A percentile compares a stretch with the other conserved stretches of the same genome.
Conservation (phyloP, 1,139 yeast genomes). For the Scheffersomyces segobiensis region DNA sequence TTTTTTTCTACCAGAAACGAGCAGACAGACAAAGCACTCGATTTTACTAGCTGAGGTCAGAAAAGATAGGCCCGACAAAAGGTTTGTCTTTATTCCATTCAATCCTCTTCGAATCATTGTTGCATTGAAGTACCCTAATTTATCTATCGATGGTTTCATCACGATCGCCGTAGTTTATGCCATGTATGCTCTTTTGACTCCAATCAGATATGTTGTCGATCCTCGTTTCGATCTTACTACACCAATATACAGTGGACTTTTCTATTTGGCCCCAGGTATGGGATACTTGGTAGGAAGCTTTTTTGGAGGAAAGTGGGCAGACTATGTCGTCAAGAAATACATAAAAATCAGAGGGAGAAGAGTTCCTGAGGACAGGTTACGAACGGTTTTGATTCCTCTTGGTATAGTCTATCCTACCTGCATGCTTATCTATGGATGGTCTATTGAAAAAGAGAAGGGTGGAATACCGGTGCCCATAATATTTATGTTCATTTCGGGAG, state of each 20-base stretch:
- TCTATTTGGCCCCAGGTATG: constrained; percentile 54
- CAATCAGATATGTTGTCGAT: constrained; percentile 53
- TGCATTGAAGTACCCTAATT: constrained; percentile 41
- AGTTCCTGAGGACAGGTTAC: constrained; percentile 52
- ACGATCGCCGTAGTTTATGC: constrained; percentile 35
- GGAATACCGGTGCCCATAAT: constrained; percentile 56
- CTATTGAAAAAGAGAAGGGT: constrained; percentile 45
- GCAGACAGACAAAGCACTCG: constrained; percentile 24
- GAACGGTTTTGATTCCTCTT: constrained; percentile 36
- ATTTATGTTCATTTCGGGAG: constrained; percentile 45
- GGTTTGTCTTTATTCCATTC: constrained; percentile 38
- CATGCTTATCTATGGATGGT: constrained; percentile 54
- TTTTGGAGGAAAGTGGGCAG: constrained; percentile 53
- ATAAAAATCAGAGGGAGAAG: constrained; percentile 43
- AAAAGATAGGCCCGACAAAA: constrained; percentile 12
- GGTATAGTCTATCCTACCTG: constrained; percentile 42
- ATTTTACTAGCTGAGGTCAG: neutral
- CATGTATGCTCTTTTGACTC: constrained; percentile 54
- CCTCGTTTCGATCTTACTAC: constrained; percentile 48
- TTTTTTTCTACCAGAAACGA: constrained; percentile 44
- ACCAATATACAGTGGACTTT: constrained; percentile 50
- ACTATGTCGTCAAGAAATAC: constrained; percentile 42
- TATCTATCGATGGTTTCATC: constrained; percentile 42
- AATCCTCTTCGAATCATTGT: constrained; percentile 44
- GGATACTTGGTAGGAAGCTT: constrained; percentile 51